Base-by-base conservation (phyloP, 2,329 filamentous ascomycete species). In the Phoma sp. region DNA sequence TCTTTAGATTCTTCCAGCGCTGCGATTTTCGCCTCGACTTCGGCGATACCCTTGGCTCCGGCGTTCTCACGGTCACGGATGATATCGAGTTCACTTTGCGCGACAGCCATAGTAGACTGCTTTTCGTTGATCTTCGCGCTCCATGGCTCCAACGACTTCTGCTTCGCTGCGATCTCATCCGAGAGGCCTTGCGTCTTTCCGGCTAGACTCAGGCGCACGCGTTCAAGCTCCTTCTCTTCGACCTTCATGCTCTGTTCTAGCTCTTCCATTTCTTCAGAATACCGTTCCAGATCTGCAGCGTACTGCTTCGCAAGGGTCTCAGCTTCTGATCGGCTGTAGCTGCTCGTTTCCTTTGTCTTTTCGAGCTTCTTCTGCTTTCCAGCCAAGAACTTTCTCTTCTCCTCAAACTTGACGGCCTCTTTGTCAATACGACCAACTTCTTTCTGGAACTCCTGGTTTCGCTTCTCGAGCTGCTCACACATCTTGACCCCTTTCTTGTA, bases 61-160 rank as follows among this genome's bases (percentile, higher is more conserved):
- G 94, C 89, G 69, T 92, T 96, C 46, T 91, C 91, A 72, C 92
- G 92, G 72, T 99, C 95, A 36, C 86, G 85, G 7, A 99, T 83
- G 53, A 99, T 98, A 56, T 92, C 89, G 64, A 98, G 85, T 75
- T 99, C 94, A 74, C 92, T 96, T 73, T 96, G 91, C 1, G 95
- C 92, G 10, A 99, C 93, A 4, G 94, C 94, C 63, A 97, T 96
- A 3, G 90, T 87, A 0, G 93, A 97, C 70, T 95, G 90, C 75
- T 96, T 98, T 72, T 96, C 89, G 74, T 95, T 97, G 78, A 99
- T 94, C 77, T 95, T 98, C 63, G 92, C 92, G 65, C 89, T 93
- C 95, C 95, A 99, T 0, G 95, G 95, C 76, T 98, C 94, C 10
- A 99, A 82, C 1, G 91, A 89, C 77, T 96, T 97, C 71, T 99